Evolutionary conservation across 495 filamentous ascomycete genomes (phyloP).

Genomic region (Xylaria palmicola): DNA sequence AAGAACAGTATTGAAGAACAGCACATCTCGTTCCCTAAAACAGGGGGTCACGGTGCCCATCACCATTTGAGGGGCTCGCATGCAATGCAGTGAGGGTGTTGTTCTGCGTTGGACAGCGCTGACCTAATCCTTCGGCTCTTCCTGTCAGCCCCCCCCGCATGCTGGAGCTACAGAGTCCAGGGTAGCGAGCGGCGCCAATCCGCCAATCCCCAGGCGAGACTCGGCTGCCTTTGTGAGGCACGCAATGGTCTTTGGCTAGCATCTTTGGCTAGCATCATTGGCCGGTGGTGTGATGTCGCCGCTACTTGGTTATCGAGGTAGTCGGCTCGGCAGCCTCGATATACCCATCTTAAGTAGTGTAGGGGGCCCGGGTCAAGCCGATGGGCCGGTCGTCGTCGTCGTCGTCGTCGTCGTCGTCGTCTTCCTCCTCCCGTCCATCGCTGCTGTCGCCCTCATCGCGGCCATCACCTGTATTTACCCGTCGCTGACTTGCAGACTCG

Average conservation of each 20-base stretch:
- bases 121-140: slow-evolving; percentile 6
- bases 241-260: not conserved
- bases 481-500: not conserved
- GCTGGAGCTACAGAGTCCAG: too few species aligned
- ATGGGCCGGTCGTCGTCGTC: not conserved
- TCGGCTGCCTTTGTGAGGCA: not conserved
- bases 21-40: not conserved
- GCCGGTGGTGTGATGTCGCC: not conserved
- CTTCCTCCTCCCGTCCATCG: not conserved
- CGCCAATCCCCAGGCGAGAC: slow-evolving; percentile 2
- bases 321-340: not conserved
- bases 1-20: too few species aligned
- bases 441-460: not conserved
- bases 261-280: not conserved
- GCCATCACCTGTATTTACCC: not conserved
- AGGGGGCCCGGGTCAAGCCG: slow-evolving; percentile 4
- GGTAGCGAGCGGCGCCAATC: not conserved
- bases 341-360: not conserved
- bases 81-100: not conserved
- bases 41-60: slow-evolving; percentile 9
- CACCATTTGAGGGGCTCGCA: slow-evolving; percentile 9
- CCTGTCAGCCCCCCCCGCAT: slow-evolving; percentile 9
- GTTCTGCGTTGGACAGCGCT: not conserved
- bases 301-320: not conserved
- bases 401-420: too few species aligned